phyloP scores from a whole-genome alignment of 2,329 filamentous ascomycete species.

The Colletotrichum tamarilloi region DNA sequence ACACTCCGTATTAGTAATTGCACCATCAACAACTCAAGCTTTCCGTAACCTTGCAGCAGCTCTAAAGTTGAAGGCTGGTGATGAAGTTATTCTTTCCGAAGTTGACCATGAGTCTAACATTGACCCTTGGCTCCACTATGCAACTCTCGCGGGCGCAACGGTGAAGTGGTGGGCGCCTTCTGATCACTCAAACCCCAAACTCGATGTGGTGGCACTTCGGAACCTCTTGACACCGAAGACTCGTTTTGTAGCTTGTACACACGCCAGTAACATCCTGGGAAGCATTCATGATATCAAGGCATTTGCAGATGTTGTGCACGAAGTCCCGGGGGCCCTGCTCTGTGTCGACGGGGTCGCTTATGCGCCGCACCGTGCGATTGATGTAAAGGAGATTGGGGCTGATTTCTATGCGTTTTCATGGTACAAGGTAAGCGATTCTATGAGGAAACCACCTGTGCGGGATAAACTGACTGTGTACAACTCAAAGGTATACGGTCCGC shows the following conservation, averaged over 20 bases:
- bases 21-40: constrained; percentile 79
- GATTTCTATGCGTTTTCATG: constrained; percentile 83
- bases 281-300: constrained; percentile 72
- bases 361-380: constrained; percentile 76
- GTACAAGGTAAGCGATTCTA: constrained; percentile 70
- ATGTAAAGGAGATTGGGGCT: constrained; percentile 74
- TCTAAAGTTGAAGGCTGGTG: constrained; percentile 63
- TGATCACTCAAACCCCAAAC: constrained; percentile 62
- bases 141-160: constrained; percentile 66
- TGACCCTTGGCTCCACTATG: constrained; percentile 77
- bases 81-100: constrained; percentile 76
- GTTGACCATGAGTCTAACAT: constrained; percentile 85
- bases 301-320: constrained; percentile 65
- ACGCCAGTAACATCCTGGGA: constrained; percentile 79
- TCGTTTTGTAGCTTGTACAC: constrained; percentile 77
- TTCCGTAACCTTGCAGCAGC: constrained; percentile 75
- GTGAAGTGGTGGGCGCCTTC: constrained; percentile 78
- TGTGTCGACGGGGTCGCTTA: constrained; percentile 82
- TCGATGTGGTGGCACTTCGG: background rate
- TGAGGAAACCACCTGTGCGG: background rate
- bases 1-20: constrained; percentile 64
- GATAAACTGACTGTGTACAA: background rate
- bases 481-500: constrained; percentile 74
- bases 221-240: constrained; percentile 59
- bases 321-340: constrained; percentile 64